Evolutionary conservation across 768 basidiomycete genomes (phyloP), one percentile per base, ranked within the genome.

Genomic region (Boletus huronensis): DNA sequence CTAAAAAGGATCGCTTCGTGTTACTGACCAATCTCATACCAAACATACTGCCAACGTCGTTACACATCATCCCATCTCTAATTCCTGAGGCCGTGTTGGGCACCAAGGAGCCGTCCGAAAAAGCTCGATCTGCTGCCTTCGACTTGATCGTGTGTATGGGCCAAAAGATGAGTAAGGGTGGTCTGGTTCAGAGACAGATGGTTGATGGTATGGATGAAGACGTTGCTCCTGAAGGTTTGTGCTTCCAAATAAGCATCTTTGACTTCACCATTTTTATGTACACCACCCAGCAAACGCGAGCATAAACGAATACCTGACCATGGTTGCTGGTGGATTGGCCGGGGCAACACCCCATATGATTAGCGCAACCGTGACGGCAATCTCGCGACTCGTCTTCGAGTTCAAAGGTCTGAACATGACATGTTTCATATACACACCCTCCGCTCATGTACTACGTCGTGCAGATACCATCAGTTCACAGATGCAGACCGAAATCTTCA

Each of bases 341-440:
- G 95, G 93, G 21, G 87, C 90, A 14, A 90, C 84, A 11, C 94
- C 96, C 0, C 97, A 99, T 67, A 98, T 97, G 93, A 96, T 98
- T 69, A 96, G 94, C 65, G 97, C 97, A 2, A 92, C 93, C 1
- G 85, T 98, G 49, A 98, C 94, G 6, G 92, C 93, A 0, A 84
- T 99, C 50, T 95, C 95, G 2, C 83, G 97, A 23, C 78, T 98
- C 13, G 79, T 98, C 17, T 99, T 98, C 68, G 97, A 98, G 72
- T 99, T 95, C 77, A 93, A 88, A 79, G 86, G 95, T 93, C 49
- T 42, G 55, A 5, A 23, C 19, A 31, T 17, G 8, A 8, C 31
- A 29, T 39, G 26, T 29, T 13, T 14, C n/a, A 14, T 21, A 21
- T 41, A 2, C 41, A 3, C 32, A 11, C 7, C 3, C 29, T 41